phyloP scores from a whole-genome alignment of 441 rosid genomes.

The Theobroma grandiflorum region DNA sequence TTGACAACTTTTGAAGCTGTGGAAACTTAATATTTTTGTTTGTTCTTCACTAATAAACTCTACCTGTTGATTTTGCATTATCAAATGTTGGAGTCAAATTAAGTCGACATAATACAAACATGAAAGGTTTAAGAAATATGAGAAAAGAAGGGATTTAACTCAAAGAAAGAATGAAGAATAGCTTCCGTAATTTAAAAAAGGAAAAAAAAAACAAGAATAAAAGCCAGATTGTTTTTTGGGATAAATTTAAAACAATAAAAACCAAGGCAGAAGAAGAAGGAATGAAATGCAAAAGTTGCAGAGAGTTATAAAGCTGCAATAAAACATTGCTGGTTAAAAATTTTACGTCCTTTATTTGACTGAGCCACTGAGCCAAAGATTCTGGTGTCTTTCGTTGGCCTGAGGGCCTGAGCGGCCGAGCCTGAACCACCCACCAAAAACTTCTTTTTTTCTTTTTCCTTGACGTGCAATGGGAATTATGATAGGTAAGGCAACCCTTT shows the following conservation, averaged over 20 bases:
- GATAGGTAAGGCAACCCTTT: not conserved
- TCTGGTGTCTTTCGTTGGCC: not conserved
- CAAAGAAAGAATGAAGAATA: no score
- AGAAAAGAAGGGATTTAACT: not conserved
- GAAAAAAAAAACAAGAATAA: no score
- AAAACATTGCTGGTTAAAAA: not conserved
- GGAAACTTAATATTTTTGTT: no score
- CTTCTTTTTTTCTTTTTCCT: not conserved
- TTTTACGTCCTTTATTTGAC: not conserved
- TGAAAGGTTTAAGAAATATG: no score
- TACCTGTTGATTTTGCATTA: no score
- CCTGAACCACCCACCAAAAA: not conserved
- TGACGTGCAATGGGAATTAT: not conserved
- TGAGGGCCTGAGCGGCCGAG: not conserved
- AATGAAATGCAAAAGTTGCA: not conserved
- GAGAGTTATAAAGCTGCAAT: not conserved
- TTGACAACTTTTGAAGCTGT: no score
- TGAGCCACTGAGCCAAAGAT: not conserved
- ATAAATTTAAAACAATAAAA: no score
- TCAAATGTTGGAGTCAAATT: no score
- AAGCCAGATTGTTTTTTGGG: not conserved
- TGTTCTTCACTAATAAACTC: no score
- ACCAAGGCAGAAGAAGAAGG: not conserved
- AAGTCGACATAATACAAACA: no score
- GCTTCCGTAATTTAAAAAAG: no score